Base-by-base conservation (phyloP, 352 stramenopile genomes). In the Pythium scleroteichum region DNA sequence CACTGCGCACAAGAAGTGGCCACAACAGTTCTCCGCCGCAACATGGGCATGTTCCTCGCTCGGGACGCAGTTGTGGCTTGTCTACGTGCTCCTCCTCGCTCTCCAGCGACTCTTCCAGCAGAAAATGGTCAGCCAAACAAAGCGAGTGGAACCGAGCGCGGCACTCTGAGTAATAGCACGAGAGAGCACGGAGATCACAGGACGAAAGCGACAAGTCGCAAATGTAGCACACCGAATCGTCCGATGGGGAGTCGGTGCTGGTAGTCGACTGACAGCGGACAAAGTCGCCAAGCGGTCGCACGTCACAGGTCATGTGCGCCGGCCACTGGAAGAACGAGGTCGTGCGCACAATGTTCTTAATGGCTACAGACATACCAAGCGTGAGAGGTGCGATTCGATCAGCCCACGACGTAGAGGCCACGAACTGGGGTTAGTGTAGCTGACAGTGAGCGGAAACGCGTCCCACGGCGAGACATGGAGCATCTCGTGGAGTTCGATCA, bases 401-500 rank as follows among this genome's bases (percentile, higher is more conserved):
- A 55, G 27, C 17, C 17, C n/a, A 38, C 14, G 24, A 32, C 4
- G 39, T 33, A 19, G 23, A 50, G 17, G 32, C 3, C 12, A 61
- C 68, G 50, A 53, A 76, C 71, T 53, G 16, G 72, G 58, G 52
- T 61, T 77, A 0, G 76, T 87, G 59, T 87, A 89, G 22, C 49
- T 87, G 33, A 90, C 56, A 0, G 70, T 79, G 22, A 90, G 66
- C 45, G 69, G 66, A 33, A 87, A 68, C 1, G 44, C n/a, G 27
- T 8, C 56, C 66, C 82, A 92, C 8, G 80, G 83, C 26, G 61
- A 42, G 7, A 92, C 40, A 23, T 81, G 79, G 14, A 90, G 59
- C 51, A 93, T 78, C 52, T 87, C 69, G 49, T 89, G 62, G 46
- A 93, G 69, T 55, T 93, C 79, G 17, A 84, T 23, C 29, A 93